Evolutionary conservation across 148 eudicot genomes (phyloP), one percentile per base, ranked within the genome.

Genomic region (Silene latifolia): DNA sequence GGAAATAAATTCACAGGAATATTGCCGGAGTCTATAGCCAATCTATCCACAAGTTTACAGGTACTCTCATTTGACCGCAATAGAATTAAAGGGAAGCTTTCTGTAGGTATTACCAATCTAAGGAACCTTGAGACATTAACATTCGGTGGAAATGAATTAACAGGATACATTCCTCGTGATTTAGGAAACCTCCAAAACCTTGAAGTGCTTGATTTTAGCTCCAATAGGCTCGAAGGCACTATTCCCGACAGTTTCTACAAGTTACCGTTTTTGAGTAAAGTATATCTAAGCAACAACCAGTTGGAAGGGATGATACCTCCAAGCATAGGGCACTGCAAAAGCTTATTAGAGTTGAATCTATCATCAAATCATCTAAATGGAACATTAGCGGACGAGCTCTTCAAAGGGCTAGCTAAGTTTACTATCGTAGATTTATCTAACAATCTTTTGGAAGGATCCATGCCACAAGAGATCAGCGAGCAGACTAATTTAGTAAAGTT

Each of bases 221-320:
- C 4, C 13, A 86, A 84, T 60, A 73, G 27, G 18, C 39, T 88
- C 8, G 59, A 75, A 5, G 84, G 83, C 20, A 25, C 5, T 4
- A 73, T 86, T 19, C 89, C 89, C 1, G 24, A n/a, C 4, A 72
- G 76, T 12, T 10, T 85, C 0, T 63, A 74, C 12, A 85, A 85
- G 44, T 39, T 83, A 21, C 58, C 81, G 0, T 47, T 10, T 10
- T 46, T 83, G 19, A 44, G 46, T 7, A 4, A 0, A 3, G 29
- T 83, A 13, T 5, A 2, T 24, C 44, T 83, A 39, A 4, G 3
- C 6, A 11, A 51, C 25, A 83, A 80, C 71, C 35, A 32, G 4
- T 67, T 83, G 12, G 42, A 69, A 25, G 79, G 86, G 6, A 73
- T 23, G 35, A 77, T 83, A 32, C 86, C 86, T 29, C 20, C 75